These are phyloP conservation scores for Saccharomycopsis javanensis DNA, from an alignment of 805 yeast genomes.

Conservation along the genomic window DNA sequence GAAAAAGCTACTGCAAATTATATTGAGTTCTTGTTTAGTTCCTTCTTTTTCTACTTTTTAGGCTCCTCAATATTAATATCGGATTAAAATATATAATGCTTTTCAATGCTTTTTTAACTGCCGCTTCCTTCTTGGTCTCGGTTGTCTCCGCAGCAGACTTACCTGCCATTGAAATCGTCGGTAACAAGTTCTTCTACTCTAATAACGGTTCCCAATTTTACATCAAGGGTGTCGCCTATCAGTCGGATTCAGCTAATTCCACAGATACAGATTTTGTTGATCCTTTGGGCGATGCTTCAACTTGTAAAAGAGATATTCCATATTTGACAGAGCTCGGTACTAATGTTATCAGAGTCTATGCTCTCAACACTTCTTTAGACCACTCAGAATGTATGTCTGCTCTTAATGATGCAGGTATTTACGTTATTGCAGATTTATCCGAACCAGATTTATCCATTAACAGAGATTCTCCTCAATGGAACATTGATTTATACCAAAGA, in stretches of 20 bases:
- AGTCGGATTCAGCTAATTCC: constrained; percentile 47
- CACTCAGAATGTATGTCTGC: constrained; percentile 75
- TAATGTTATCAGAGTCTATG: constrained; percentile 79
- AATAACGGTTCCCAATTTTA: constrained; percentile 75
- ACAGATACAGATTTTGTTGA: constrained; percentile 40
- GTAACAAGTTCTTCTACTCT: constrained; percentile 69
- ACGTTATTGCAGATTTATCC: constrained; percentile 81
- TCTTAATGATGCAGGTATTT: constrained; percentile 78
- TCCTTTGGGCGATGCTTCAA: constrained; percentile 61
- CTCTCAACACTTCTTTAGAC: constrained; percentile 59
- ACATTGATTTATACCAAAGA: constrained; percentile 56
- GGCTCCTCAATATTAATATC: not conserved
- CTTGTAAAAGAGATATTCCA: constrained; percentile 80
- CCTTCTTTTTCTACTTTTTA: not conserved
- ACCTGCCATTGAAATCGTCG: constrained; percentile 51
- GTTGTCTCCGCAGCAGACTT: constrained; percentile 16
- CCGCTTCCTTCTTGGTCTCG: not conserved
- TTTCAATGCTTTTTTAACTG: not conserved
- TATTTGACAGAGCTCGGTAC: constrained; percentile 57
- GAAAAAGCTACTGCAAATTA: not conserved
- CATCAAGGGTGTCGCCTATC: constrained; percentile 75
- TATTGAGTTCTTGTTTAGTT: not conserved
- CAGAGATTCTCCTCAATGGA: constrained; percentile 75
- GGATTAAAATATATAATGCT: not conserved
- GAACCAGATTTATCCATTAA: constrained; percentile 74